Percentiles rank a stretch among this genome's conserved stretches.
phyloP scores from a whole-genome alignment of 2,329 filamentous ascomycete genomes.

The Juglanconis sp. region DNA sequence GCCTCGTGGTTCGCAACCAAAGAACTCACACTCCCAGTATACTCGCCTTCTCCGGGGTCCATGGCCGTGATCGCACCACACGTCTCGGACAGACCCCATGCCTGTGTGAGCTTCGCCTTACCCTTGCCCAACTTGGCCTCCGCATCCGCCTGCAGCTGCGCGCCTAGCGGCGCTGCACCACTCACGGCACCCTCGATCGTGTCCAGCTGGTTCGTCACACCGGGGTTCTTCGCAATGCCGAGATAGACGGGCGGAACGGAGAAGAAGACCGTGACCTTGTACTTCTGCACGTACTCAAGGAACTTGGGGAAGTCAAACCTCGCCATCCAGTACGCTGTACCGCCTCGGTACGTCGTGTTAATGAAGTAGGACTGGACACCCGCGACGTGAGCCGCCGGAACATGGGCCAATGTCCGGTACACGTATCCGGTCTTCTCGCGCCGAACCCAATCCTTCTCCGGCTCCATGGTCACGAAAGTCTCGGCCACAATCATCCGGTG shows the following conservation, averaged over 20 bases:
- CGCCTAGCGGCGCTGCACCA: conserved; percentile 56
- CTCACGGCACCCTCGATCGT: conserved; percentile 43
- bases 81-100: conserved; percentile 59
- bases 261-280: conserved; percentile 52
- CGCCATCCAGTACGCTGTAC: conserved; percentile 60
- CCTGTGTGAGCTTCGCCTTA: conserved; percentile 44
- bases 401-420: conserved; percentile 38
- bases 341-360: conserved; percentile 39
- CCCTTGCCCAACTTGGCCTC: conserved; percentile 44
- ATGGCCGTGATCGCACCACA: conserved; percentile 45
- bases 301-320: conserved; percentile 56
- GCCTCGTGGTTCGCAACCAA: conserved; percentile 36
- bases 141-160: conserved; percentile 49
- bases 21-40: conserved; percentile 44
- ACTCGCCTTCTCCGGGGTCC: conserved; percentile 36
- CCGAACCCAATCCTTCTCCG: conserved; percentile 28
- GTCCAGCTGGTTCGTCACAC: conserved; percentile 54
- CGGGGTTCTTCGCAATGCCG: conserved; percentile 53
- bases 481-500: conserved; percentile 43
- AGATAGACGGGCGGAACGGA: conserved; percentile 61
- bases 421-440: conserved; percentile 24
- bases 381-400: conserved; percentile 45
- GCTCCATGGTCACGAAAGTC: conserved; percentile 28
- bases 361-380: conserved; percentile 43
- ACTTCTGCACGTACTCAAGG: conserved; percentile 47